phyloP scores from a whole-genome alignment of 148 eudicot species.

The Diospyros kaki region DNA sequence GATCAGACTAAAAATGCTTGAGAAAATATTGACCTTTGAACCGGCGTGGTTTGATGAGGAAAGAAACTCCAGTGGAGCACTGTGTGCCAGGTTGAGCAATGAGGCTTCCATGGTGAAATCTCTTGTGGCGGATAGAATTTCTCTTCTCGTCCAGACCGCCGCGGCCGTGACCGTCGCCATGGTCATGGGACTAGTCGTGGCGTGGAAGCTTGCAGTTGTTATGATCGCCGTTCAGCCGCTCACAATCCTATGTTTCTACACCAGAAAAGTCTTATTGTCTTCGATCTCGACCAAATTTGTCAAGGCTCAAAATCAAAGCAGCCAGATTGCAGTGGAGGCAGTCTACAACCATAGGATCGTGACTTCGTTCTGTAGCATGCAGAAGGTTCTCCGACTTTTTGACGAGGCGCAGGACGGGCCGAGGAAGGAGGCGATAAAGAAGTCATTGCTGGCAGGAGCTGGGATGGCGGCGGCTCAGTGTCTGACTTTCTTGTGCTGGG shows the following conservation, averaged over 20 bases:
- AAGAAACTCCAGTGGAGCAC: conserved; percentile 63
- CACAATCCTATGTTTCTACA: conserved; percentile 77
- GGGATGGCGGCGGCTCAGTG: conserved; percentile 92
- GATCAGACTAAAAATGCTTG: conserved; percentile 66
- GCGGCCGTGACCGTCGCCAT: conserved; percentile 72
- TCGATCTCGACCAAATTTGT: conserved; percentile 51
- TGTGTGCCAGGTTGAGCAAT: conserved; percentile 65
- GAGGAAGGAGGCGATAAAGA: conserved; percentile 63
- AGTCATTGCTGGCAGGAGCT: conserved; percentile 78
- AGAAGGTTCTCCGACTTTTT: conserved; percentile 62
- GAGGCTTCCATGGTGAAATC: conserved; percentile 86
- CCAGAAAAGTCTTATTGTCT: conserved; percentile 64
- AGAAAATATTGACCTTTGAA: conserved; percentile 68
- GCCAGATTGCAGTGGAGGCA: conserved; percentile 87
- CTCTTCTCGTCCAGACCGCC: conserved; percentile 65
- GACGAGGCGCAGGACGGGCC: conserved; percentile 83
- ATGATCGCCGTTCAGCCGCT: conserved; percentile 93
- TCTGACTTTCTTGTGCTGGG: conserved; percentile 84
- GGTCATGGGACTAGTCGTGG: conserved; percentile 66
- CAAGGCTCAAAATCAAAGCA: conserved; percentile 68
- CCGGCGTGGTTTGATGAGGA: conserved; percentile 92
- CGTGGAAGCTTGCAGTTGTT: conserved; percentile 92
- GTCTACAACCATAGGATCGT: conserved; percentile 84
- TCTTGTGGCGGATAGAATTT: conserved; percentile 73
- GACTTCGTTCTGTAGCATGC: conserved; percentile 62